Evolutionary conservation across 768 basidiomycete species (phyloP).

Genomic region (Neoboletus brunneissimus): DNA sequence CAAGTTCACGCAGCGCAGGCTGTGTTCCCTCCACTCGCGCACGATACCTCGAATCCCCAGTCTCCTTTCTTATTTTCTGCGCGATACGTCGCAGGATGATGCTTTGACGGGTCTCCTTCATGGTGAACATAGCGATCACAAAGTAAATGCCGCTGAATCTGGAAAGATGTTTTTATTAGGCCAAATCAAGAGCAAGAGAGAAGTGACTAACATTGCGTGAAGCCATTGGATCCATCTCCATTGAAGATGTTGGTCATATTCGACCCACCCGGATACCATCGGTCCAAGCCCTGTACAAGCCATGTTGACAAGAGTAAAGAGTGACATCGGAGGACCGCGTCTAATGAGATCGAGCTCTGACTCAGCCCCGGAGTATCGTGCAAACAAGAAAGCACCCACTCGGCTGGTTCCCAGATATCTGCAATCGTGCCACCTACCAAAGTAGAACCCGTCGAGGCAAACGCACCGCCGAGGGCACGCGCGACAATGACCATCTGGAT

Average conservation of each 20-base stretch:
- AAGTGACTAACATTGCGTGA: conserved; percentile 53
- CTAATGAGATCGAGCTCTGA: conserved; percentile 31
- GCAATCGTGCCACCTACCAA: conserved; percentile 71
- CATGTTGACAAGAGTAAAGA: conserved; percentile 62
- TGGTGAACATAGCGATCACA: conserved; percentile 47
- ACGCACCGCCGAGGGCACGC: conserved; percentile 60
- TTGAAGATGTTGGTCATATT: conserved; percentile 51
- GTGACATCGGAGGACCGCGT: conserved; percentile 71
- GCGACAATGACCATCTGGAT: conserved; percentile 59
- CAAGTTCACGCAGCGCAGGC: conserved; percentile 49
- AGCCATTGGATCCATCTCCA: conserved; percentile 89
- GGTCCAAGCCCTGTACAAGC: conserved; percentile 65
- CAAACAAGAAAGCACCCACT: conserved; percentile 40
- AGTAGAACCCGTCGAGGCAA: conserved; percentile 62
- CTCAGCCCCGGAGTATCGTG: neutral
- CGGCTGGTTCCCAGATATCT: conserved; percentile 60
- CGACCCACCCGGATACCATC: conserved; percentile 62
- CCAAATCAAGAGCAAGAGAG: neutral
- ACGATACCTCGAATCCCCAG: conserved; percentile 61
- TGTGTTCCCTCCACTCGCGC: conserved; percentile 63
- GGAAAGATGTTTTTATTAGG: neutral
- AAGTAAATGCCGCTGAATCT: conserved; percentile 55
- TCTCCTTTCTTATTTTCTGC: conserved; percentile 57
- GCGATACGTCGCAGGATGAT: conserved; percentile 69
- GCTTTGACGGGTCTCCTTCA: conserved; percentile 70